Conservation (phyloP, 2,329 filamentous ascomycete genomes). For the Colletotrichum brevisporum region DNA sequence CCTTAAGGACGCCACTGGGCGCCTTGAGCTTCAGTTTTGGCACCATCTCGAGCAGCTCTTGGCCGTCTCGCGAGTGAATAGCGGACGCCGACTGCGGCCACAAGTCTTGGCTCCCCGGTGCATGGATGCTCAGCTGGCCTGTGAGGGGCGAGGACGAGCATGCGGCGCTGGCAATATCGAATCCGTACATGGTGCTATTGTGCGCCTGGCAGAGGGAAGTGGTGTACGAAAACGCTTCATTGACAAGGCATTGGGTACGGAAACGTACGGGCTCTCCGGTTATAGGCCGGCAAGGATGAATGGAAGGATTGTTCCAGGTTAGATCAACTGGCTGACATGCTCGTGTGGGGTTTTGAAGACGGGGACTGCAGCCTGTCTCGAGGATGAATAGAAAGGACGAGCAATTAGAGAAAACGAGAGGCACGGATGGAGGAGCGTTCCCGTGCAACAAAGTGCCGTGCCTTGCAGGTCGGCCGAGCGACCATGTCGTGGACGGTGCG, state of each 20-base stretch:
- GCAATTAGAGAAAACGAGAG: conserved; percentile 23
- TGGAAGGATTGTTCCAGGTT: neutral
- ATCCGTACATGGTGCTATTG: conserved; percentile 11
- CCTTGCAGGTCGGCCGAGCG: conserved; percentile 31
- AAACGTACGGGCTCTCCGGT: neutral
- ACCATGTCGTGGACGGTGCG: conserved; percentile 6
- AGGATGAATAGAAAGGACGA: conserved; percentile 20
- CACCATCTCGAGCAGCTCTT: conserved; percentile 1
- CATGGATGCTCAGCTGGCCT: neutral
- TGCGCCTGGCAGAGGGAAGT: conserved; percentile 10
- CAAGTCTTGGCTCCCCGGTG: conserved; percentile 14
- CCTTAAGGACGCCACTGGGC: conserved; percentile 23
- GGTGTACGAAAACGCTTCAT: conserved; percentile 16
- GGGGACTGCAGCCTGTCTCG: neutral
- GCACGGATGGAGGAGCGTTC: neutral
- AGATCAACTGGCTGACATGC: neutral
- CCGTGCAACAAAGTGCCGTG: conserved; percentile 21
- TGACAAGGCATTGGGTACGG: neutral
- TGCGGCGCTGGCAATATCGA: conserved; percentile 27
- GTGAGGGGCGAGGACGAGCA: neutral
- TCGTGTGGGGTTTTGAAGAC: conserved; percentile 17
- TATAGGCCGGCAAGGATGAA: conserved; percentile 7
- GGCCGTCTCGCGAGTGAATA: neutral
- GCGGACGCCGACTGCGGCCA: conserved; percentile 16
- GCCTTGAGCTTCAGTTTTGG: neutral